Conservation (phyloP, 495 filamentous ascomycete genomes). For the Staphylotrichum longicolle region DNA sequence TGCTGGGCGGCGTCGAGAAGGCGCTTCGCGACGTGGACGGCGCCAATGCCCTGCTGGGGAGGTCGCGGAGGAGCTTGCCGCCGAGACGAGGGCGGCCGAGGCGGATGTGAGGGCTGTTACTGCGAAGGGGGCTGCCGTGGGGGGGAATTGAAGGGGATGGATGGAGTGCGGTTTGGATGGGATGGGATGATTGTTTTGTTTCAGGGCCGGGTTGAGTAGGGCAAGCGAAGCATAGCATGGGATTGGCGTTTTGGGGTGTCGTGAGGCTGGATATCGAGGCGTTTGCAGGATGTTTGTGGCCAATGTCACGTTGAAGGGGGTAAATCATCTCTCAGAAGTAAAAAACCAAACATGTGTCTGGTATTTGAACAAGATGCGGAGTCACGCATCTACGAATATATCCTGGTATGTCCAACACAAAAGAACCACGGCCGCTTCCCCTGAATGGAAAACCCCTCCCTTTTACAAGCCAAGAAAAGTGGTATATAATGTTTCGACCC, state of each 20-base stretch:
- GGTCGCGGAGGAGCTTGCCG: constrained; percentile 47
- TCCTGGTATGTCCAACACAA: constrained; percentile 8
- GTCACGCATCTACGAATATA: background rate
- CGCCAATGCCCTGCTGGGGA: constrained; percentile 49
- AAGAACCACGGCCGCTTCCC: background rate
- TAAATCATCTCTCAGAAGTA: background rate
- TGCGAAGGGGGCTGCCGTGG: constrained; percentile 9
- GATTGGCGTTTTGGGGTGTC: background rate
- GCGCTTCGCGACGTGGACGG: constrained; percentile 69
- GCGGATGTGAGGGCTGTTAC: constrained; percentile 36
- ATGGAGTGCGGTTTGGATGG: background rate
- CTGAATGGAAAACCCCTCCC: no score
- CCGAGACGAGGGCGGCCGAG: constrained; percentile 49
- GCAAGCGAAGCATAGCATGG: background rate
- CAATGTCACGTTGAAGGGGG: no score
- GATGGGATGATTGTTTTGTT: background rate
- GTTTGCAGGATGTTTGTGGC: background rate
- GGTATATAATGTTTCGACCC: constrained; percentile 19
- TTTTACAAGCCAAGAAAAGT: constrained; percentile 4
- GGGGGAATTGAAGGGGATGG: background rate
- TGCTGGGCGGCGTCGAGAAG: constrained; percentile 63
- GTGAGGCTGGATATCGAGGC: constrained; percentile 3
- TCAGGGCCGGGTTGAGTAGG: background rate
- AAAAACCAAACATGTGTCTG: no score
- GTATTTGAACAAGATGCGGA: no score